A percentile compares a stretch with the other conserved stretches of the same genome.
Conservation (phyloP, 2,329 filamentous ascomycete species). For the Thielaviopsis musarum region DNA sequence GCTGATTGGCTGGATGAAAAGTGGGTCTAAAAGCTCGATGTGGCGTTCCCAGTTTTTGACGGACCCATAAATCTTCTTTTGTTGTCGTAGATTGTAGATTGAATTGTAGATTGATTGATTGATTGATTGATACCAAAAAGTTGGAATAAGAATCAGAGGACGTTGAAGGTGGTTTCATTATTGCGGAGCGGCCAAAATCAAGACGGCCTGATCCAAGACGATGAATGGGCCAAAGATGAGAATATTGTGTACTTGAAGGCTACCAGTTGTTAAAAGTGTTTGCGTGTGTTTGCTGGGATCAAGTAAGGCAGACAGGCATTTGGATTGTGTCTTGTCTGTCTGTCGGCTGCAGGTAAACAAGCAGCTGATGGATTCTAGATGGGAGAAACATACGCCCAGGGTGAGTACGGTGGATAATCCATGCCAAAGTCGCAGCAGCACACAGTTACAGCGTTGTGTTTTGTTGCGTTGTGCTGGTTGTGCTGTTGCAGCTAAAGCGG, state of each 20-base stretch:
- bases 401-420: not conserved
- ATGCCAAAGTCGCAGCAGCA: not conserved
- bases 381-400: not conserved
- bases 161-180: not conserved
- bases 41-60: conserved; percentile 9
- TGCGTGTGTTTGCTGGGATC: not conserved
- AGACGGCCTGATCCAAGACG: not conserved
- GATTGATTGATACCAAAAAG: not conserved
- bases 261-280: not conserved
- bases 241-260: not conserved
- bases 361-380: not conserved
- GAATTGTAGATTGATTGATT: not conserved
- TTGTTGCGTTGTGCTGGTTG: not conserved
- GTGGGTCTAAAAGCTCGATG: conserved; percentile 5
- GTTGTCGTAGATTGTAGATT: not conserved
- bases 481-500: not conserved
- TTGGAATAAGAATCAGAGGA: not conserved
- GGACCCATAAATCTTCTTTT: not conserved
- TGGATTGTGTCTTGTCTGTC: not conserved
- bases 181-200: not conserved
- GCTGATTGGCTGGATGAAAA: conserved; percentile 12
- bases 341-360: not conserved
- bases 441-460: not conserved
- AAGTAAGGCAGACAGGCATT: not conserved
- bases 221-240: not conserved